Evolutionary conservation across 768 basidiomycete species (phyloP).

Genomic region (Lentinus tigrinus): DNA sequence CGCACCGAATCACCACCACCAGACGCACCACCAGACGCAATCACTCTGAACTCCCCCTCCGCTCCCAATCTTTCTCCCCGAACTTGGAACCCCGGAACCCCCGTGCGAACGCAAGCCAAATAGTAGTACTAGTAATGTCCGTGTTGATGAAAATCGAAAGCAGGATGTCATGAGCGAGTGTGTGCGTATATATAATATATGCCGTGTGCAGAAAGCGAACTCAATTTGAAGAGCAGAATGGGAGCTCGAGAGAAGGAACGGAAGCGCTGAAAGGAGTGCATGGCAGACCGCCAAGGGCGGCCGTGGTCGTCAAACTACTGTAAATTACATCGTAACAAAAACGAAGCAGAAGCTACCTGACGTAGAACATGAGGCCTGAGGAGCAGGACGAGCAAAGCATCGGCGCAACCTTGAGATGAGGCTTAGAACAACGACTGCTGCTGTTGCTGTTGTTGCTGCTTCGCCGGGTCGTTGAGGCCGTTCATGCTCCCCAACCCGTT

Average conservation of each 20-base stretch:
- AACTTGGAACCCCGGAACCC: background rate
- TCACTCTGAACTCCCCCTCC: background rate
- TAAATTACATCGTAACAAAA: too few relatives aligned
- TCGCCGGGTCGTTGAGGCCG: slow-evolving; percentile 13
- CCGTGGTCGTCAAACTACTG: too few relatives aligned
- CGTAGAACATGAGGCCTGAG: too few relatives aligned
- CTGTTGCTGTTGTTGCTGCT: slow-evolving; percentile 38
- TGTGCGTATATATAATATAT: background rate
- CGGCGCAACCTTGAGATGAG: background rate
- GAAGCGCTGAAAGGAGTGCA: background rate
- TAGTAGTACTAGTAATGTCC: slow-evolving; percentile 1
- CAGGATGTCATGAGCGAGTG: background rate
- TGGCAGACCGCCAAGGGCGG: background rate
- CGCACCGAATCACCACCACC: background rate
- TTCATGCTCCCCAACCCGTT: background rate
- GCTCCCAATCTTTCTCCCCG: background rate
- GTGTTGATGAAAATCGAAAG: slow-evolving; percentile 3
- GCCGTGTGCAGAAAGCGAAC: background rate
- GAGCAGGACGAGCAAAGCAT: too few relatives aligned
- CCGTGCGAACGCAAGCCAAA: too few relatives aligned
- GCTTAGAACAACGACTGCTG: slow-evolving; percentile 52
- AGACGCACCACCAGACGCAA: background rate
- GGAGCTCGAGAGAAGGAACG: background rate
- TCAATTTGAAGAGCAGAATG: too few relatives aligned
- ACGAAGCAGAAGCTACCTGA: background rate